These are phyloP conservation scores for Melampsora americana DNA, from an alignment of 1,284 basidiomycete genomes.

Conservation along the genomic window DNA sequence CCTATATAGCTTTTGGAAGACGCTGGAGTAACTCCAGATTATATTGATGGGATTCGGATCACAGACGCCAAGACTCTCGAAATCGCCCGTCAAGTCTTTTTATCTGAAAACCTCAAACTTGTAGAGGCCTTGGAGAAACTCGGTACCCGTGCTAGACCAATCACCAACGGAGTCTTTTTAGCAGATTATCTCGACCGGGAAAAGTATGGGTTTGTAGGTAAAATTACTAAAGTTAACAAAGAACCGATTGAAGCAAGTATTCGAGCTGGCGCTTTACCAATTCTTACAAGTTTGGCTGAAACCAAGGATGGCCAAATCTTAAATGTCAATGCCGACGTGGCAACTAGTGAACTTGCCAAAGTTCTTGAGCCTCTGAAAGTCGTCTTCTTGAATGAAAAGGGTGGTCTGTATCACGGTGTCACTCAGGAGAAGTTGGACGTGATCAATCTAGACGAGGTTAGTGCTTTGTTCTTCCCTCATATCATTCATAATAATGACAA, in stretches of 20 bases:
- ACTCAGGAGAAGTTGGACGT: slow-evolving; percentile 89
- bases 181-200: slow-evolving; percentile 89
- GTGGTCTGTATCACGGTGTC: slow-evolving; percentile 93
- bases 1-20: slow-evolving; percentile 71
- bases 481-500: slow-evolving; percentile 18
- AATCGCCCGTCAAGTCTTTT: slow-evolving; percentile 88
- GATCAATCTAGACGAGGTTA: slow-evolving; percentile 94
- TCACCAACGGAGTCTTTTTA: slow-evolving; percentile 90
- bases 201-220: slow-evolving; percentile 91
- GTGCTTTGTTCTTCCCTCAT: not conserved
- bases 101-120: slow-evolving; percentile 89
- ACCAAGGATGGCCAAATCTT: slow-evolving; percentile 86
- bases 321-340: slow-evolving; percentile 95
- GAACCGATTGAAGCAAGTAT: slow-evolving; percentile 91
- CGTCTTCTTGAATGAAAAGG: slow-evolving; percentile 97
- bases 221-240: slow-evolving; percentile 88
- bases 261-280: slow-evolving; percentile 84
- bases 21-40: slow-evolving; percentile 86
- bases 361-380: slow-evolving; percentile 98
- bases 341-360: slow-evolving; percentile 90
- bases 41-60: slow-evolving; percentile 90
- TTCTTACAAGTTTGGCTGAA: slow-evolving; percentile 86
- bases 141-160: slow-evolving; percentile 88
- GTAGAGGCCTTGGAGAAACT: slow-evolving; percentile 84
- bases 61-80: slow-evolving; percentile 88